Evolutionary conservation across 2,329 filamentous ascomycete species (phyloP), one percentile per base, ranked within the genome.

Genomic region (Didymella pomorum): DNA sequence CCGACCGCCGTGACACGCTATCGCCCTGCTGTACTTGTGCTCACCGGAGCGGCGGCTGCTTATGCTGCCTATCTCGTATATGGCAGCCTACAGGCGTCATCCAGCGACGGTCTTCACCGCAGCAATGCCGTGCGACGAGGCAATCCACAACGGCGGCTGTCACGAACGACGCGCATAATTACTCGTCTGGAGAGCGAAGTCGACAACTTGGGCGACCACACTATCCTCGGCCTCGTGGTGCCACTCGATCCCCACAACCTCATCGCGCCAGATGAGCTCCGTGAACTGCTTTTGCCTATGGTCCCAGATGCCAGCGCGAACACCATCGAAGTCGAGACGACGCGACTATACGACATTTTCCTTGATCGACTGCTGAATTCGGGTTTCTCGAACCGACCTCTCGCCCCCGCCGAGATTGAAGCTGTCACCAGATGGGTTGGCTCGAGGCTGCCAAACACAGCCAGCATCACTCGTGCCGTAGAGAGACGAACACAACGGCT

Each of bases 81-180:
- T 72, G 75, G 67, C 54, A 74, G 64, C 71, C 71, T 67, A 57
- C 75, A 73, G 43, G 68, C 61, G 23, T 67, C 65, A 60, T 69
- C 67, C 58, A 69, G 52, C 25, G 59, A 64, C 42, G 62, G 68
- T 14, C 78, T 91, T 28, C 88, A 86, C 65, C 81, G 89, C 61
- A 88, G 88, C 71, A 91, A 90, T 74, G 89, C 89, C 11, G 72
- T 91, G 35, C 86, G 88, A 61, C 83, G 85, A 45, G 71, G 78
- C 29, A 80, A 80, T 23, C 71, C 76, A 3, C 66, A 63, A 48
- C 60, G 78, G 77, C 53, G 63, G 33, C 58, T 59, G 18, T 62
- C 62, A 4, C 61, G 60, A 29, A 54, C 63, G 7, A 64, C 66
- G 21, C 67, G 62, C 33, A 43, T 63, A 51, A 50, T 60, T 41